Base-by-base conservation (phyloP, 2,329 filamentous ascomycete genomes). In the Raffaelea deltoideospora region DNA sequence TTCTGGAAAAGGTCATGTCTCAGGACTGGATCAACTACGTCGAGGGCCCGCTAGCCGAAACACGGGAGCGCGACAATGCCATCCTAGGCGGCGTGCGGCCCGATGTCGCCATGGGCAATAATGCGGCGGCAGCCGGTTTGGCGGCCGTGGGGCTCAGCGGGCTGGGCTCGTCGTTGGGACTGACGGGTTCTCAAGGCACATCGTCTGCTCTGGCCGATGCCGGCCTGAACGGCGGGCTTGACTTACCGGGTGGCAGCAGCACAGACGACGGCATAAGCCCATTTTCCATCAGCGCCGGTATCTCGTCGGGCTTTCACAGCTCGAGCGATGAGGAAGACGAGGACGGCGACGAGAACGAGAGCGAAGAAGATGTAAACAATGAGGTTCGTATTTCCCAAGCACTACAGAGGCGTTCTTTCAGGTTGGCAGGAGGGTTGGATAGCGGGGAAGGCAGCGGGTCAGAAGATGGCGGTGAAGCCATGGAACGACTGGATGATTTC, bases 291-390 rank as follows among this genome's bases (percentile, higher is more conserved):
- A 77, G 74, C 50, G 70, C 76, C 29, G 79, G 80, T 35, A 79
- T 81, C 22, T 63, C 41, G 72, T 90, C 58, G 88, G 86, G 87
- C 36, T 96, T 96, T 58, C 87, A 85, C 52, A 93, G 86, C 59
- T 90, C 83, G 34, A 94, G 86, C 50, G 86, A 94, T 48, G 88
- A 95, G 57, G 90, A 96, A 46, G 90, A 96, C 45, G 88, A 95
- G 48, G 88, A 95, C 44, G 81, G 85, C 60, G 84, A 93, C 42
- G 82, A 84, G 40, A 80, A 80, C 46, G 79, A 88, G 45, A 80
- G 80, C 46, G 79, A 88, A 45, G 80, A 84, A 47, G 79, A 84
- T 43, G 72, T 73, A 28, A 72, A 70, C 51, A 75, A 67, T 43
- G 74, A 78, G 73, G 74, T 78, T 60, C 69, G 73, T 65, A 39